phyloP scores from a whole-genome alignment of 2,329 filamentous ascomycete species.

The Berkeleyomyces basicola region DNA sequence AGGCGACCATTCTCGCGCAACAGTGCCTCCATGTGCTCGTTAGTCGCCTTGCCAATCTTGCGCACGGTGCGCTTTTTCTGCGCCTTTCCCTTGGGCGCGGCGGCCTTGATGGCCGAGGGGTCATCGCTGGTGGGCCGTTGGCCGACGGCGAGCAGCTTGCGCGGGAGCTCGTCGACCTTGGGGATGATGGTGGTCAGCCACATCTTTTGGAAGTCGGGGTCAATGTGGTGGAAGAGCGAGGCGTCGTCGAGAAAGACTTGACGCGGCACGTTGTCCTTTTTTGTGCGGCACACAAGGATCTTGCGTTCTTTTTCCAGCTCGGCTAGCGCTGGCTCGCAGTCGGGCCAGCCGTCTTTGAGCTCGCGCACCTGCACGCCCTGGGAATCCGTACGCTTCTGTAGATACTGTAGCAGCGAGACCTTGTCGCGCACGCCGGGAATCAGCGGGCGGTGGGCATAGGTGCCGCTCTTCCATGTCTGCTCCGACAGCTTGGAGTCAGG shows the following conservation, averaged over 20 bases:
- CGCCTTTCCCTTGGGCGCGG: constrained; percentile 45
- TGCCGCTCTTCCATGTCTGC: constrained; percentile 50
- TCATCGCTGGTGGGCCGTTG: constrained; percentile 76
- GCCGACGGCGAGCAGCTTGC: constrained; percentile 58
- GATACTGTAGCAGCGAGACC: constrained; percentile 59
- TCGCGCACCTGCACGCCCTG: constrained; percentile 73
- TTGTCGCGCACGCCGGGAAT: constrained; percentile 64
- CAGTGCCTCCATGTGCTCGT: constrained; percentile 70
- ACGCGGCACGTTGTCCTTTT: constrained; percentile 76
- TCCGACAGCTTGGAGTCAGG: constrained; percentile 42
- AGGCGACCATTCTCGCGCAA: constrained; percentile 51
- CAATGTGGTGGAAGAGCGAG: constrained; percentile 56
- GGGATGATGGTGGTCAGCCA: constrained; percentile 74
- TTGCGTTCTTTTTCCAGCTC: constrained; percentile 62
- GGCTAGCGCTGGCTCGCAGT: constrained; percentile 63
- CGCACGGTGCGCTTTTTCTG: constrained; percentile 52
- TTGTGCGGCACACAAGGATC: constrained; percentile 72
- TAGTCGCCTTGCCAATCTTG: constrained; percentile 65
- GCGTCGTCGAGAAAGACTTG: constrained; percentile 84
- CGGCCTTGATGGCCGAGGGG: constrained; percentile 32
- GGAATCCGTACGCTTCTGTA: constrained; percentile 68
- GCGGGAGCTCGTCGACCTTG: constrained; percentile 55
- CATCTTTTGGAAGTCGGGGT: constrained; percentile 65
- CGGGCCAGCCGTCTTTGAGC: constrained; percentile 88
- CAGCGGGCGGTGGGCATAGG: constrained; percentile 69